A percentile compares a stretch with the other conserved stretches of the same genome.
Conservation (phyloP, 1,139 yeast genomes). For the Suhomyces bribrorum region DNA sequence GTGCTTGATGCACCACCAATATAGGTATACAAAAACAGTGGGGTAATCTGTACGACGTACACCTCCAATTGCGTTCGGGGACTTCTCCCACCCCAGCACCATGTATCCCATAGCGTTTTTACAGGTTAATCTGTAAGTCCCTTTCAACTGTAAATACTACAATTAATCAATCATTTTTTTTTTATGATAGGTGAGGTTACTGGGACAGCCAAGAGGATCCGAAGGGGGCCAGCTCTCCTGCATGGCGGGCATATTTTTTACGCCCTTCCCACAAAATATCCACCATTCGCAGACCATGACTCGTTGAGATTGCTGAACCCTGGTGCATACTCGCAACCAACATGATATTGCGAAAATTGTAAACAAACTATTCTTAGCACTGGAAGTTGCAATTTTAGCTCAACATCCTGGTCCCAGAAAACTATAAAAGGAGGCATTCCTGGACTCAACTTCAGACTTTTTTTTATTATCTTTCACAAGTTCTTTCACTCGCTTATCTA, state of each 20-base stretch:
- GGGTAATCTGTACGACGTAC: too few relatives aligned
- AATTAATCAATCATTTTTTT: too few relatives aligned
- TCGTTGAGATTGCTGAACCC: slow-evolving; percentile 1
- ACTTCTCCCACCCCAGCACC: too few relatives aligned
- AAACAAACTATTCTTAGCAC: slow-evolving; percentile 12
- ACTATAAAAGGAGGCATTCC: slow-evolving; percentile 11
- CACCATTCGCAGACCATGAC: background rate
- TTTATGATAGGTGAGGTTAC: background rate
- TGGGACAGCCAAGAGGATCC: background rate
- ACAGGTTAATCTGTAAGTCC: too few relatives aligned
- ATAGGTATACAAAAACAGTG: too few relatives aligned
- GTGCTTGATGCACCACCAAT: too few relatives aligned
- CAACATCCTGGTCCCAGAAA: too few relatives aligned
- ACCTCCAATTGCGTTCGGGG: too few relatives aligned
- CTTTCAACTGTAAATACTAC: too few relatives aligned
- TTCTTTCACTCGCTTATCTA: slow-evolving; percentile 27
- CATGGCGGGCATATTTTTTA: slow-evolving; percentile 1
- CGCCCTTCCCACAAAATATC: background rate
- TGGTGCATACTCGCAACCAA: slow-evolving; percentile 3
- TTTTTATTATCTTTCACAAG: slow-evolving; percentile 9
- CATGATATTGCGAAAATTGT: slow-evolving; percentile 1
- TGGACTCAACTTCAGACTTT: slow-evolving; percentile 3
- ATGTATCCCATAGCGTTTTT: too few relatives aligned
- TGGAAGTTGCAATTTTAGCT: slow-evolving; percentile 5
- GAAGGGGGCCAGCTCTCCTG: slow-evolving; percentile 1